phyloP scores from a whole-genome alignment of 306 rosid genomes.

The Cucurbita argyrosperma region DNA sequence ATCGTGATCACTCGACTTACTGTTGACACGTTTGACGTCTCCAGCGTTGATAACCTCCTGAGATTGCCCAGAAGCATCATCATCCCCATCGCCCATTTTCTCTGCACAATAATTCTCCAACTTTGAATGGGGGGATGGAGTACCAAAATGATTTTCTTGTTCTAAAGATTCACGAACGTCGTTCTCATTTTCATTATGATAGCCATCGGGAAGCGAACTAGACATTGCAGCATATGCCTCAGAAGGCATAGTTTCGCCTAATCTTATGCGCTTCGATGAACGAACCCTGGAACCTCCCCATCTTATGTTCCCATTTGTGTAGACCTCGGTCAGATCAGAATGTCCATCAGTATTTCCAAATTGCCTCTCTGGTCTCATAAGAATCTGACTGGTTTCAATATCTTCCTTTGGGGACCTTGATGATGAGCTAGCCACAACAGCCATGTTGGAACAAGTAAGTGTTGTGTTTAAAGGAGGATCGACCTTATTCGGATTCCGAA shows the following conservation, averaged over 20 bases:
- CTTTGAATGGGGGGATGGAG: conserved; percentile 18
- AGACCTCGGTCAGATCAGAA: conserved; percentile 25
- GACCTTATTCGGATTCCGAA: conserved; percentile 34
- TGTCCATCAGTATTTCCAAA: conserved; percentile 15
- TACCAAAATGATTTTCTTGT: conserved; percentile 25
- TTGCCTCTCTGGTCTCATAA: conserved; percentile 18
- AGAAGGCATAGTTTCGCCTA: conserved; percentile 36
- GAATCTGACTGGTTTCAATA: conserved; percentile 18
- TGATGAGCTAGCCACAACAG: conserved; percentile 48
- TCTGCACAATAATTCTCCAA: conserved; percentile 19
- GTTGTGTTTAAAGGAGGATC: conserved; percentile 6
- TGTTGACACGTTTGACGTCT: conserved; percentile 20
- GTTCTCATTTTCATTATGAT: conserved; percentile 28
- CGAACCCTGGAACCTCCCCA: conserved; percentile 87
- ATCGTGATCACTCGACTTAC: conserved; percentile 26
- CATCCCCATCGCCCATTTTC: conserved; percentile 19
- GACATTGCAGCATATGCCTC: conserved; percentile 31
- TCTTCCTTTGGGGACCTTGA: conserved; percentile 37
- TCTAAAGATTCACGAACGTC: conserved; percentile 14
- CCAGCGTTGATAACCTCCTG: conserved; percentile 21
- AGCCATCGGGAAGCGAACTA: conserved; percentile 13
- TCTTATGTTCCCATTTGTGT: conserved; percentile 36
- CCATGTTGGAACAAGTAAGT: conserved; percentile 21
- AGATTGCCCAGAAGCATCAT: conserved; percentile 22
- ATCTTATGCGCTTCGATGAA: conserved; percentile 47